Evolutionary conservation across 2,329 filamentous ascomycete species (phyloP).

Genomic region (Colletotrichum tabaci): DNA sequence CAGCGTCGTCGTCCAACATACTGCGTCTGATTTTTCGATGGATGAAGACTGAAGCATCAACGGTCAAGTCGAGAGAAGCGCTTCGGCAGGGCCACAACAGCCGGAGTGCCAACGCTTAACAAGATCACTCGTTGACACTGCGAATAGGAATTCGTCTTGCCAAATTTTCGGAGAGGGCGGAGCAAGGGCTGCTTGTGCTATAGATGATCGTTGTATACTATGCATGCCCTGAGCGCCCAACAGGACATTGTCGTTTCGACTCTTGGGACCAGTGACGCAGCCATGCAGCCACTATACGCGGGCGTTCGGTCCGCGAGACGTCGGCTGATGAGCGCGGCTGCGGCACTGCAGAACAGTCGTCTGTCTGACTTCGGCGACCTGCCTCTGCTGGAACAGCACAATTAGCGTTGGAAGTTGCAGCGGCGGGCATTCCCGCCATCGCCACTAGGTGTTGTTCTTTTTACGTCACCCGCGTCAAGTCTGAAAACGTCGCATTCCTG

Average conservation of each 20-base stretch:
- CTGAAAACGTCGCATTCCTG: slow-evolving; percentile 10
- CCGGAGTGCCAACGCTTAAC: neutral
- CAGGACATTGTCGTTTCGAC: slow-evolving; percentile 4
- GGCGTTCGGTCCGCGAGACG: slow-evolving; percentile 9
- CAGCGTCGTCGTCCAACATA: neutral
- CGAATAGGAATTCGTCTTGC: neutral
- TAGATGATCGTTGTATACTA: neutral
- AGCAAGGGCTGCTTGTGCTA: neutral
- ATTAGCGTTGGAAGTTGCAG: slow-evolving; percentile 9
- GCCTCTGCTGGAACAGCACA: slow-evolving; percentile 6
- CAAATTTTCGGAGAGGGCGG: neutral
- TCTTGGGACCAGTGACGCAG: slow-evolving; percentile 3
- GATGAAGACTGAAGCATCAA: neutral
- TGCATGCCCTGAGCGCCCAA: neutral
- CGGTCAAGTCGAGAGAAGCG: neutral
- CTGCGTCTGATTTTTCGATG: neutral
- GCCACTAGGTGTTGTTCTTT: slow-evolving; percentile 5
- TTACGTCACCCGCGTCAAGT: slow-evolving; percentile 13
- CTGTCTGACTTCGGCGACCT: slow-evolving; percentile 2
- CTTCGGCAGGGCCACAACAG: neutral
- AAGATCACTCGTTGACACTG: neutral
- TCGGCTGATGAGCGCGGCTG: slow-evolving; percentile 13
- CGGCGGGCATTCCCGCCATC: slow-evolving; percentile 26
- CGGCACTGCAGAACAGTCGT: slow-evolving; percentile 29
- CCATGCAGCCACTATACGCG: neutral